These are phyloP conservation scores for Millerozyma miso DNA, from an alignment of 805 yeast genomes.

Conservation along the genomic window DNA sequence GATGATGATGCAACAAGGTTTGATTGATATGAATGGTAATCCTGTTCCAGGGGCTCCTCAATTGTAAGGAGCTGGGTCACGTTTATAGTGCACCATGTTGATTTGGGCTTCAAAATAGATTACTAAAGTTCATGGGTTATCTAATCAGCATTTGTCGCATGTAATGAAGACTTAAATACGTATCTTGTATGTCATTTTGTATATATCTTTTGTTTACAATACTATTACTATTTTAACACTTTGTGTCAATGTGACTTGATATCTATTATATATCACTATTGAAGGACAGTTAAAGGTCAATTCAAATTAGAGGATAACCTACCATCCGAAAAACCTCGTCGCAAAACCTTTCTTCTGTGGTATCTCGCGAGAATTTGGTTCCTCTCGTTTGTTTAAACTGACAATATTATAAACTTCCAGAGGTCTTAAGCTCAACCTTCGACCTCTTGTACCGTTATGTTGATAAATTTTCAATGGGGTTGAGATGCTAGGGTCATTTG, in stretches of 20 bases:
- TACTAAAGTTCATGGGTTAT: background rate
- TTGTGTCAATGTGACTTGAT: conserved; percentile 1
- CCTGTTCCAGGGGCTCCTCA: conserved; percentile 79
- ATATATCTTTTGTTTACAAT: conserved; percentile 1
- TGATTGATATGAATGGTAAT: conserved; percentile 78
- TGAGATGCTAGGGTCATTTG: background rate
- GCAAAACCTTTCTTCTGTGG: conserved; percentile 13
- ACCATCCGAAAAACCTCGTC: conserved; percentile 39
- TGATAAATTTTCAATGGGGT: no score
- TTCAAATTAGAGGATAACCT: background rate
- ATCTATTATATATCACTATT: no score
- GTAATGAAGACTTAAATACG: background rate
- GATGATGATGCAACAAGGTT: conserved; percentile 85
- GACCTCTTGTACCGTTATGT: background rate
- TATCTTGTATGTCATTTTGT: conserved; percentile 5
- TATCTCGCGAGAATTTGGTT: background rate
- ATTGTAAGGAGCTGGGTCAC: conserved; percentile 22
- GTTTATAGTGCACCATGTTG: background rate
- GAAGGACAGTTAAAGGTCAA: no score
- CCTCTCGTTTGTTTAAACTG: conserved; percentile 4
- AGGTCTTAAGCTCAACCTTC: conserved; percentile 9
- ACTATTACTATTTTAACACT: background rate
- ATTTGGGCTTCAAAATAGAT: background rate
- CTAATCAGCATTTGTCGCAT: background rate
- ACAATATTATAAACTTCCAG: conserved; percentile 11